Evolutionary conservation across 805 yeast genomes (phyloP), one percentile per base, ranked within the genome.

Genomic region (Tetrapisispora fleetii): DNA sequence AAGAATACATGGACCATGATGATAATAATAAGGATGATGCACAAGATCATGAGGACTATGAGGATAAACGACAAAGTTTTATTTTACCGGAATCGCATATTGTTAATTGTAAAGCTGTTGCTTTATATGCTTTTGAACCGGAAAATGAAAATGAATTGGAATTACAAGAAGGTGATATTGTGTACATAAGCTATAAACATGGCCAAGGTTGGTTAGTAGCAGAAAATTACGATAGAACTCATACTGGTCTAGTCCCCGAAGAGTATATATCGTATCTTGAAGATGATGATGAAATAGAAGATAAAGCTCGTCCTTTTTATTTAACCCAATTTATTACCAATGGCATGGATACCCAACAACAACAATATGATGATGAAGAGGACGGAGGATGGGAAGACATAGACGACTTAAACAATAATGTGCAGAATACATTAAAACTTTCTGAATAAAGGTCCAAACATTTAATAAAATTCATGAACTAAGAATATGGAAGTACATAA

Each of bases 171-270:
- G 95, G 96, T 35, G 97, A 93, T 66, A 65, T 79, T 14, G 79
- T 93, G 2, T 83, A 89, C 78, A 84, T 93, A 30, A 80, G 83
- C 50, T 91, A 90, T 64, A 79, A 95, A 49, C 96, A 91, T 64
- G 98, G 98, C 24, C 97, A 91, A 64, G 99, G 99, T 8, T 93
- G 99, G 99, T 75, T 93, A 3, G 97, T 93, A 46, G 98, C 97
- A 0, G 81, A 79, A 56, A 60, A 60, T 52, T 90, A 56, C 21
- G 55, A 52, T 19, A 55, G 62, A 18, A 58, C 64, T 1, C 57
- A 57, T 53, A 85, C 95, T 13, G 99, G 99, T 1, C 76, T 93
- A 46, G 95, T 93, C 6, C 99, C 99, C 1, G 95, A 90, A 59
- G 96, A 86, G 58, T 93, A 90, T 59, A 96, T 93, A 30, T 83